These are phyloP conservation scores for Mucor lusitanicus DNA, from an alignment of 371 early-diverging fungal species.

Conservation along the genomic window DNA sequence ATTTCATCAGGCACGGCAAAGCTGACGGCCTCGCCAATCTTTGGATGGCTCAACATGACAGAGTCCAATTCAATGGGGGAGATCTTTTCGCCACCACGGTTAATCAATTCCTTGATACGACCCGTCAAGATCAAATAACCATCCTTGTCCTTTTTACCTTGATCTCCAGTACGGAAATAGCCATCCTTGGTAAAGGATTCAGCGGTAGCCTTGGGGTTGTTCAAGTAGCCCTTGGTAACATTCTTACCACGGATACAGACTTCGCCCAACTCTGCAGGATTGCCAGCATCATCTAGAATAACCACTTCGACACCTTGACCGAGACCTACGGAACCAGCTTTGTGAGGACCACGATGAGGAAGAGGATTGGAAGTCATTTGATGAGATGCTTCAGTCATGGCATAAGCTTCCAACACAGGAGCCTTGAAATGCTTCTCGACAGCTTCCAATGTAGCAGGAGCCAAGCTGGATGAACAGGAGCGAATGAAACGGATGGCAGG, in stretches of 20 bases:
- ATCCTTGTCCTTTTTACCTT: conserved; percentile 72
- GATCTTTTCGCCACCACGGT: conserved; percentile 84
- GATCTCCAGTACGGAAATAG: conserved; percentile 84
- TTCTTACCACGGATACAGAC: conserved; percentile 84
- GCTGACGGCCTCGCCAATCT: conserved; percentile 76
- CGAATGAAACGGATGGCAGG: conserved; percentile 81
- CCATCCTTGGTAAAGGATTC: conserved; percentile 65
- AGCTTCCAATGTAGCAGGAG: conserved; percentile 72
- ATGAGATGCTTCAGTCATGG: conserved; percentile 93
- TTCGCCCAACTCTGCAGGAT: conserved; percentile 69
- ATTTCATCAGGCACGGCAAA: conserved; percentile 77
- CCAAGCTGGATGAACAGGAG: conserved; percentile 81
- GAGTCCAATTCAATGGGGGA: conserved; percentile 83
- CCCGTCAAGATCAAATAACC: conserved; percentile 79
- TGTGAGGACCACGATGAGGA: conserved; percentile 68
- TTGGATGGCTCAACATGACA: conserved; percentile 70
- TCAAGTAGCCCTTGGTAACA: conserved; percentile 79
- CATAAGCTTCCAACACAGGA: conserved; percentile 88
- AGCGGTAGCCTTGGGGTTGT: conserved; percentile 78
- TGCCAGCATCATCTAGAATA: conserved; percentile 70
- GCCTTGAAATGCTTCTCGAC: conserved; percentile 73
- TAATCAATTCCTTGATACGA: conserved; percentile 81
- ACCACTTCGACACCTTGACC: conserved; percentile 81
- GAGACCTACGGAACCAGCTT: conserved; percentile 83
- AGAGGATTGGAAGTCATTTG: conserved; percentile 89